Conservation (phyloP, 208 protist species). For the Leptomonas seymouri region DNA sequence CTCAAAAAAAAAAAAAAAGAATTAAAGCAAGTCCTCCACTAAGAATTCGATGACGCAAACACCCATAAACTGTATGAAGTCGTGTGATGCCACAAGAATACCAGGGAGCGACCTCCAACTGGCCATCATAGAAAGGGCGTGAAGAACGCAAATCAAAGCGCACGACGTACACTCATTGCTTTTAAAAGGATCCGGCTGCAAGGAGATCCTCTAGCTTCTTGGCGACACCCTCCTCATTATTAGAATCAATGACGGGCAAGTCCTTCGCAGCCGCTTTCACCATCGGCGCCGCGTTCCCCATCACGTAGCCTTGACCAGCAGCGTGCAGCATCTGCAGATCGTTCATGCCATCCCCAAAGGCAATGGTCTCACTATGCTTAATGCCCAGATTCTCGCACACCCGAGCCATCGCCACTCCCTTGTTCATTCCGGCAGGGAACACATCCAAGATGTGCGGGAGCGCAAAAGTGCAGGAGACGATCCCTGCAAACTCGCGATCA, state of each 20-base stretch:
- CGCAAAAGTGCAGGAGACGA: constrained; percentile 38
- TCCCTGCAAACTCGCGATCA: constrained; percentile 22
- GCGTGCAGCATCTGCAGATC: constrained; percentile 55
- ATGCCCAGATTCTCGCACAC: constrained; percentile 49
- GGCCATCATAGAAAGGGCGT: too few species aligned
- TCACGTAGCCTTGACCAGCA: constrained; percentile 58
- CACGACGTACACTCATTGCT: neutral
- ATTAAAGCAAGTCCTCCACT: neutral
- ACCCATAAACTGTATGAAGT: too few species aligned
- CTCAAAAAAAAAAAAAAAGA: neutral
- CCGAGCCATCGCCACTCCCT: constrained; percentile 49
- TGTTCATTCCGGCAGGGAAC: constrained; percentile 39
- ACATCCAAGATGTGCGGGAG: constrained; percentile 49
- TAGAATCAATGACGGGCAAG: constrained; percentile 51
- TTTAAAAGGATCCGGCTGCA: constrained; percentile 3
- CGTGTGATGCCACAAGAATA: too few species aligned
- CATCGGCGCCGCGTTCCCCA: constrained; percentile 52
- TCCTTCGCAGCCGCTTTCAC: constrained; percentile 43
- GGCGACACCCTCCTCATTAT: constrained; percentile 64
- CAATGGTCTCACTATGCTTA: constrained; percentile 30
- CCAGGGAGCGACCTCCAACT: too few species aligned
- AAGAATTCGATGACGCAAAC: too few species aligned
- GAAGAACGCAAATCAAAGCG: too few species aligned
- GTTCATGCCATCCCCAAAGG: constrained; percentile 83
- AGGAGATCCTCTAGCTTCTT: constrained; percentile 60